Percentiles rank a stretch among this genome's conserved stretches.
These are phyloP conservation scores for Wickerhamiella cacticola DNA, from an alignment of 805 yeast species.

Conservation along the genomic window DNA sequence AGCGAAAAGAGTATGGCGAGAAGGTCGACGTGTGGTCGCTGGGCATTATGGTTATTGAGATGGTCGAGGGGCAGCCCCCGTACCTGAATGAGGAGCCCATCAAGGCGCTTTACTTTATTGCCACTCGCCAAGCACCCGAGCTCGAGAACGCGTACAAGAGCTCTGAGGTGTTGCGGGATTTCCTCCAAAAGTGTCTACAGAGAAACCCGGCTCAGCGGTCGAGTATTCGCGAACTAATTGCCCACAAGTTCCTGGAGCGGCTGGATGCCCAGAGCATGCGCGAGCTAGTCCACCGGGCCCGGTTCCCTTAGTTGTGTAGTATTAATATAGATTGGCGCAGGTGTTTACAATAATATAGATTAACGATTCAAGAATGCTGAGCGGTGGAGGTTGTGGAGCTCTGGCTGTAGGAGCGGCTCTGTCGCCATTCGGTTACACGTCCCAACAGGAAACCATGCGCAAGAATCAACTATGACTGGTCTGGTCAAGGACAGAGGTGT, in stretches of 20 bases:
- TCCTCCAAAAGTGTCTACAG: slow-evolving; percentile 80
- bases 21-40: slow-evolving; percentile 96
- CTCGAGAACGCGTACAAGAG: slow-evolving; percentile 72
- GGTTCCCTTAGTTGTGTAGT: not conserved
- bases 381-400: no score
- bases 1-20: slow-evolving; percentile 37
- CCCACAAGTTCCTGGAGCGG: slow-evolving; percentile 43
- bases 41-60: slow-evolving; percentile 86
- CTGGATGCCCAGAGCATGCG: not conserved
- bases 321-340: no score
- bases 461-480: no score
- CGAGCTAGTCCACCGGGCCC: not conserved
- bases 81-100: slow-evolving; percentile 88
- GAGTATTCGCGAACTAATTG: slow-evolving; percentile 68
- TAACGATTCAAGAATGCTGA: no score
- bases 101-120: slow-evolving; percentile 87
- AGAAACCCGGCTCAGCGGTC: slow-evolving; percentile 88
- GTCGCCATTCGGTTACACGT: no score
- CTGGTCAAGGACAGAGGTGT: no score
- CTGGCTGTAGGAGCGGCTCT: no score
- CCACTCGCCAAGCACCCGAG: slow-evolving; percentile 87
- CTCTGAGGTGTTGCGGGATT: slow-evolving; percentile 62
- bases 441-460: no score
- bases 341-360: no score
- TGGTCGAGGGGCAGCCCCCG: slow-evolving; percentile 95